These are phyloP conservation scores for Chenopodium berlandieri DNA, from an alignment of 148 eudicot species.

Conservation along the genomic window DNA sequence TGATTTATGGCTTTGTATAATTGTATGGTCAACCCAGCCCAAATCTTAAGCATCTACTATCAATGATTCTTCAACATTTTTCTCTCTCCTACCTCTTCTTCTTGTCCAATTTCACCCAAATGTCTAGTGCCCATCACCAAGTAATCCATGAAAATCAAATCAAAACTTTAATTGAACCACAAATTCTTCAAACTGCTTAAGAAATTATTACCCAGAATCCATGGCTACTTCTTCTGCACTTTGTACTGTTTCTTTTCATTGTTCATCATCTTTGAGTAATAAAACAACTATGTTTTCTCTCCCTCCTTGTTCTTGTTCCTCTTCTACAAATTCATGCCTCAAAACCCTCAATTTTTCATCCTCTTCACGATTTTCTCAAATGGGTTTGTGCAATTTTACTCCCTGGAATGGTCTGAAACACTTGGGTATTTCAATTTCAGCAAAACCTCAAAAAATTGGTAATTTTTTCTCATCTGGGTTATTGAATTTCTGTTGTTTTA, in stretches of 20 bases:
- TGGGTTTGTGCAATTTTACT: constrained; percentile 44
- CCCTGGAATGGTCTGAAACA: constrained; percentile 58
- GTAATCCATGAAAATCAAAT: constrained; percentile 12
- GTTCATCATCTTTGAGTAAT: constrained; percentile 21
- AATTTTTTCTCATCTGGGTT: constrained; percentile 25
- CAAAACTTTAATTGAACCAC: constrained; percentile 7
- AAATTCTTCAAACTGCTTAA: background rate
- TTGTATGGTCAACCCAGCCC: background rate
- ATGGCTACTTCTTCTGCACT: constrained; percentile 44
- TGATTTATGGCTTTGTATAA: no score
- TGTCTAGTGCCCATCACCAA: constrained; percentile 2
- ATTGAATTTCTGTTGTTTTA: background rate
- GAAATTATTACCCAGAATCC: background rate
- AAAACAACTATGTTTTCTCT: constrained; percentile 32
- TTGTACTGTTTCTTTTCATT: constrained; percentile 32
- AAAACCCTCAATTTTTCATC: constrained; percentile 32
- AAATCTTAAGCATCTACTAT: background rate
- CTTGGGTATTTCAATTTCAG: constrained; percentile 42
- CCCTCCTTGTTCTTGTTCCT: constrained; percentile 29
- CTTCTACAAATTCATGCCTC: constrained; percentile 31
- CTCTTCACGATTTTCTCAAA: constrained; percentile 37
- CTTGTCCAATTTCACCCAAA: background rate
- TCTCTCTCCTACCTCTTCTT: background rate
- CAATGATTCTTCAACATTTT: background rate
- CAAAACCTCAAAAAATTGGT: constrained; percentile 37